These are phyloP conservation scores for Tetramitus jugosus DNA, from an alignment of 208 protist species.

Conservation along the genomic window DNA sequence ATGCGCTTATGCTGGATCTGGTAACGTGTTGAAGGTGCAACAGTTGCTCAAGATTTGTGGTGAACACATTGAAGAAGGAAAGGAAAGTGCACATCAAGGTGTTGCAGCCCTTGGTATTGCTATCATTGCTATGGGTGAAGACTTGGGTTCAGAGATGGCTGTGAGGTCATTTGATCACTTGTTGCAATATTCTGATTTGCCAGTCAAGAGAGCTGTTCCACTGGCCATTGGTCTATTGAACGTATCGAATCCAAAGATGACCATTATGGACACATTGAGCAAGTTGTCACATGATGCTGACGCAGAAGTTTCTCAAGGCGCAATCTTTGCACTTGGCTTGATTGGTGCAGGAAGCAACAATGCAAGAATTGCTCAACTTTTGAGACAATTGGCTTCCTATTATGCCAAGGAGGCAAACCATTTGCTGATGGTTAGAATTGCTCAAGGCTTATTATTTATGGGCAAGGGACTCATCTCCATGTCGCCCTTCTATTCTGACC, in stretches of 20 bases:
- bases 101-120: constrained; percentile 94
- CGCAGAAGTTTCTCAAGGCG: constrained; percentile 75
- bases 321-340: constrained; percentile 93
- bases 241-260: constrained; percentile 85
- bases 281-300: constrained; percentile 96
- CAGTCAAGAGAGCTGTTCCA: constrained; percentile 85
- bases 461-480: constrained; percentile 97
- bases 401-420: constrained; percentile 84
- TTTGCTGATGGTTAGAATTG: constrained; percentile 66
- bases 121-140: constrained; percentile 94
- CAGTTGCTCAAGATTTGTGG: constrained; percentile 83
- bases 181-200: constrained; percentile 50
- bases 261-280: constrained; percentile 92
- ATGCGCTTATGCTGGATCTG: constrained; percentile 96
- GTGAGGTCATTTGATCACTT: constrained; percentile 93
- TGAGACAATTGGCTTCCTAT: constrained; percentile 89
- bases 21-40: constrained; percentile 96
- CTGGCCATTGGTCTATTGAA: constrained; percentile 92
- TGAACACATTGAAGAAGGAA: constrained; percentile 56
- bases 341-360: constrained; percentile 94
- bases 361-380: constrained; percentile 79
- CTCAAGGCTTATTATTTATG: constrained; percentile 90
- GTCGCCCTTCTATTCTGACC: constrained; percentile 84
- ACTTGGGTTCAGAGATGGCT: constrained; percentile 93
- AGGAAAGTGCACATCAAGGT: constrained; percentile 52